Evolutionary conservation across 164 flowering plant species (phyloP), one percentile per base, ranked within the genome.

Genomic region (Dillenia turbinata): DNA sequence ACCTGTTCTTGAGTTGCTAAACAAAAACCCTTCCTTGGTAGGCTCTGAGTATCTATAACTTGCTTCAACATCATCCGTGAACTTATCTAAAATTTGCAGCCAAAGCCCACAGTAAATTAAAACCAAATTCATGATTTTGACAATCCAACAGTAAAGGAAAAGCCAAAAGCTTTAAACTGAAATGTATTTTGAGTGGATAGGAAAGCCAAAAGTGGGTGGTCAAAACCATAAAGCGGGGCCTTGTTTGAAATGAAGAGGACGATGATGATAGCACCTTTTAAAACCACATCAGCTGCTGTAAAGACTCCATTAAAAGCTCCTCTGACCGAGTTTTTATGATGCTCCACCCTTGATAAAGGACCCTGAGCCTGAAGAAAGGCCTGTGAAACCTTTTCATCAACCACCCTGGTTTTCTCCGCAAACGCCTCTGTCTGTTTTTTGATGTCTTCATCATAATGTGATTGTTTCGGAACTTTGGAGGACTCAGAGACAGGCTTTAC

Each of bases 11-110:
- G 82, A 66, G 66, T 79, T 81, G 54, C 74, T 72, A 69, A 88
- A 88, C 8, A 88, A 15, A 69, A 89, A 89, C 47, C 85, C 87
- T 76, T 88, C 88, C 69, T 77, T 85, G n/a, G 77, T 71, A 45
- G 97, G 86, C 60, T 84, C 90, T 0, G 75, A 74, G 78, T 63
- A 83, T 65, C 75, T 78, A 51, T 71, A 70, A 46, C 71, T 52
- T 24, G 82, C 73, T 54, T 83, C 83, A 19, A 73, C 81, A 54
- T 84, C 83, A 69, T 86, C 81, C 44, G 94, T 80, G 66, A 83
- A 87, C 69, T 86, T 93, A 79, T 93, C 97, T 93, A 79, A 81
- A 81, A 24, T 47, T 54, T 6, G 40, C 40, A 33, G 6, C 40
- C 40, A 33, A 33, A 33, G 7, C 40, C 13, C 12, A 46, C 52